Conservation (phyloP, 108 stramenopile species). For the Nitzschia inconspicua region DNA sequence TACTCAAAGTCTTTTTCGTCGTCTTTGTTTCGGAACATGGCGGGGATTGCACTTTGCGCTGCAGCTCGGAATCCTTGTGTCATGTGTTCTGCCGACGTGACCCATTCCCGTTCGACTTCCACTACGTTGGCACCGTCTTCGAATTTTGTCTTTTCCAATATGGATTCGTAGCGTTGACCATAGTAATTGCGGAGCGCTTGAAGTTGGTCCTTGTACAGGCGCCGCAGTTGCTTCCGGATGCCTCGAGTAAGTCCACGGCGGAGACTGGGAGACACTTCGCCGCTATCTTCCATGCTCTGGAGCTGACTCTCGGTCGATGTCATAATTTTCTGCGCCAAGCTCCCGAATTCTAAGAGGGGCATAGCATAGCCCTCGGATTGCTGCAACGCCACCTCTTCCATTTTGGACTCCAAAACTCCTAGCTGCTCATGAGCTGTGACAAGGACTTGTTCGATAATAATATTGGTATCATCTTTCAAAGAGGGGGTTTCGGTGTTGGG, state of each 20-base stretch:
- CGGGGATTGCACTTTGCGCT: slow-evolving; percentile 58
- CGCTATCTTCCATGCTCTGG: slow-evolving; percentile 14
- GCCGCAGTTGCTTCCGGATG: slow-evolving; percentile 21
- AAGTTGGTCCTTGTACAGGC: slow-evolving; percentile 30
- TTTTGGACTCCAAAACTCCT: slow-evolving; percentile 28
- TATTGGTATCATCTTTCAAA: not conserved
- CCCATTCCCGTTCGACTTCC: slow-evolving; percentile 19
- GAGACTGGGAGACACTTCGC: not conserved
- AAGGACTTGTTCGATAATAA: slow-evolving; percentile 2
- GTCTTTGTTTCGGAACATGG: slow-evolving; percentile 14
- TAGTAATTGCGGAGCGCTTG: slow-evolving; percentile 36
- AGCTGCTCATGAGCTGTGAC: slow-evolving; percentile 5
- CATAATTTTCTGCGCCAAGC: slow-evolving; percentile 35
- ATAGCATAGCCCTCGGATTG: slow-evolving; percentile 10
- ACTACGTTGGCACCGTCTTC: slow-evolving; percentile 9
- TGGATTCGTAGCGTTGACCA: slow-evolving; percentile 30
- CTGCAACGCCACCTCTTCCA: slow-evolving; percentile 32
- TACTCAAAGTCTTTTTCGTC: slow-evolving; percentile 34
- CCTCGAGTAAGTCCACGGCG: slow-evolving; percentile 10
- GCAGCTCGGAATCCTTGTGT: slow-evolving; percentile 56
- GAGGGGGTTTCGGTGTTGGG: too few relatives aligned
- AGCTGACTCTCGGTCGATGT: slow-evolving; percentile 6
- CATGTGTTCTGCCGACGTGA: slow-evolving; percentile 34
- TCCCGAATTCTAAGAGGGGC: slow-evolving; percentile 53
- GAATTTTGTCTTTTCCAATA: slow-evolving; percentile 13